phyloP scores from a whole-genome alignment of 768 basidiomycete species.

The Suillus bovinus region DNA sequence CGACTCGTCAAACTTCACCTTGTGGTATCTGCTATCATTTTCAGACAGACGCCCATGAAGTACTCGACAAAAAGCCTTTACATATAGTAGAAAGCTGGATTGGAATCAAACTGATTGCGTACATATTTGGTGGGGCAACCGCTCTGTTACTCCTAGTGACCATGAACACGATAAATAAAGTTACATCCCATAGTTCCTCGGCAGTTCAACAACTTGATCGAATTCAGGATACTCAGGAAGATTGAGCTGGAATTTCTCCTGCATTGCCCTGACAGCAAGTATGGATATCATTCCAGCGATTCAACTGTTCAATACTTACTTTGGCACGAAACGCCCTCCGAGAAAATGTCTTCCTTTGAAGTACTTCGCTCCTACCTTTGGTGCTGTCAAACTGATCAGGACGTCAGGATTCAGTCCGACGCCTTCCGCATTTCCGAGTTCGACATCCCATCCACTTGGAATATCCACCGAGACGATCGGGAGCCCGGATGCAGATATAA shows the following conservation, averaged over 20 bases:
- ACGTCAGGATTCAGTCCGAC: constrained; percentile 73
- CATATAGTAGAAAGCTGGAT: neutral
- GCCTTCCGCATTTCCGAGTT: constrained; percentile 61
- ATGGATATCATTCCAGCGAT: neutral
- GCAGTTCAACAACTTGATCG: constrained; percentile 84
- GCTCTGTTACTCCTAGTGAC: neutral
- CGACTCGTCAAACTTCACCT: neutral
- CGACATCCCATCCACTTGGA: constrained; percentile 96
- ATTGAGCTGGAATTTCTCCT: constrained; percentile 74
- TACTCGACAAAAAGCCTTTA: neutral
- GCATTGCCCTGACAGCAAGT: constrained; percentile 52
- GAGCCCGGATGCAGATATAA: constrained; percentile 60
- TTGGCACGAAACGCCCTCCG: constrained; percentile 91
- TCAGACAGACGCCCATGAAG: neutral
- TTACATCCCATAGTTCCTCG: constrained; percentile 9
- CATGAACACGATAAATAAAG: neutral
- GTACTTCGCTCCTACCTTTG: constrained; percentile 79
- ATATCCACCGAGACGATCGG: constrained; percentile 96
- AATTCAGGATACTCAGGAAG: constrained; percentile 78
- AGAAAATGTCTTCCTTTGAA: constrained; percentile 89
- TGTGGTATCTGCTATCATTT: neutral
- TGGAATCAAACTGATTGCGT: neutral
- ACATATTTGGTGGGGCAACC: neutral
- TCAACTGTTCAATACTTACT: constrained; percentile 47
- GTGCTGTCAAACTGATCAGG: constrained; percentile 89